These are phyloP conservation scores for Fusarium albosuccineum DNA, from an alignment of 2,329 filamentous ascomycete genomes.

Conservation along the genomic window DNA sequence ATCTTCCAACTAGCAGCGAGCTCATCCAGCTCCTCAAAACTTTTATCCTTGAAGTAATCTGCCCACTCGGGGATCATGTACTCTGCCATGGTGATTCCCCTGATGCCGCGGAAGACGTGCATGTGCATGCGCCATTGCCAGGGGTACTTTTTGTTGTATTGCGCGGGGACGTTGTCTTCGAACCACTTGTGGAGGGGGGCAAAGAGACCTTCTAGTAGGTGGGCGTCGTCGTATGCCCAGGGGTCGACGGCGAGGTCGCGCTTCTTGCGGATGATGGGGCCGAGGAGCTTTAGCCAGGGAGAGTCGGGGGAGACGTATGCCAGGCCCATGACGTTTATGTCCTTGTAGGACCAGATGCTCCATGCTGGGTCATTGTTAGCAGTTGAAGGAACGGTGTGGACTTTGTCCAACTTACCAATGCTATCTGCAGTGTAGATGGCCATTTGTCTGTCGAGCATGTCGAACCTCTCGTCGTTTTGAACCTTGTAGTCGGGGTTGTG, in stretches of 20 bases:
- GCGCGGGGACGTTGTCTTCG: slow-evolving; percentile 57
- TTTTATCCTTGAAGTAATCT: slow-evolving; percentile 64
- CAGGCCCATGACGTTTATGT: slow-evolving; percentile 68
- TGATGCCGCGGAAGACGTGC: slow-evolving; percentile 61
- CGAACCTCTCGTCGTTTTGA: slow-evolving; percentile 54
- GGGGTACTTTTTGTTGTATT: slow-evolving; percentile 61
- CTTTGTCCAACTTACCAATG: slow-evolving; percentile 25
- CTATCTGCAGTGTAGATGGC: slow-evolving; percentile 49
- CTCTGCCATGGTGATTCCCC: slow-evolving; percentile 57
- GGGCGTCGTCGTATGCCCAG: slow-evolving; percentile 59
- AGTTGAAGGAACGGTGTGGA: neutral
- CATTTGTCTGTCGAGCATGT: slow-evolving; percentile 57
- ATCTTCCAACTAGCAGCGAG: slow-evolving; percentile 64
- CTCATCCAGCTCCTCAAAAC: slow-evolving; percentile 65
- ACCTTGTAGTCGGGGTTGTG: slow-evolving; percentile 42
- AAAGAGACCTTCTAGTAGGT: slow-evolving; percentile 52
- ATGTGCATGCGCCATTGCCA: slow-evolving; percentile 62
- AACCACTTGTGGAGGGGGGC: slow-evolving; percentile 56
- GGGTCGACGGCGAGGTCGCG: slow-evolving; percentile 64
- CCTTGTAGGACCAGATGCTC: slow-evolving; percentile 72
- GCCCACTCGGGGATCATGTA: slow-evolving; percentile 67
- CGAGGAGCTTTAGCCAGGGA: slow-evolving; percentile 63
- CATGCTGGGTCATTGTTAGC: slow-evolving; percentile 53
- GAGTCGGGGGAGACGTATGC: slow-evolving; percentile 60
- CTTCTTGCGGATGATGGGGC: slow-evolving; percentile 68